Evolutionary conservation across 1,284 basidiomycete genomes (phyloP).

Genomic region (Ganoderma sinense): DNA sequence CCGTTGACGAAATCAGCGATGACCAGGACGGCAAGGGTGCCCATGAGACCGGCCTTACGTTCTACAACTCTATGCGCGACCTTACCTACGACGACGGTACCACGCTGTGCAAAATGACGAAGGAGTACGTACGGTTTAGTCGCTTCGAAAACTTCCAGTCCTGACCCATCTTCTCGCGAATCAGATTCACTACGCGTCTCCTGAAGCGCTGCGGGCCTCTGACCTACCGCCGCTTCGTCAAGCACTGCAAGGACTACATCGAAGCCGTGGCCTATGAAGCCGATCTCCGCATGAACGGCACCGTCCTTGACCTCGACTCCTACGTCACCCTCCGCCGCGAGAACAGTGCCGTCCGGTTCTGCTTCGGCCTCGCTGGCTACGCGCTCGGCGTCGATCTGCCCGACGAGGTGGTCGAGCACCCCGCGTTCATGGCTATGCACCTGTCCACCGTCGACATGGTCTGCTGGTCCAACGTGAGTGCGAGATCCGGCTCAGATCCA

Average conservation of each 20-base stretch:
- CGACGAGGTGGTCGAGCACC: constrained; percentile 64
- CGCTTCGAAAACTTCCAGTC: neutral
- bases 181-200: constrained; percentile 61
- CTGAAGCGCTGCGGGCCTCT: constrained; percentile 51
- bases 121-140: constrained; percentile 54
- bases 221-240: constrained; percentile 57
- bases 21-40: constrained; percentile 68
- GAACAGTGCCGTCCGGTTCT: constrained; percentile 70
- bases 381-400: constrained; percentile 67
- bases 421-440: constrained; percentile 60
- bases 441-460: constrained; percentile 71
- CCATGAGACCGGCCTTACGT: constrained; percentile 57
- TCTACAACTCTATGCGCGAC: constrained; percentile 60
- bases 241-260: constrained; percentile 64
- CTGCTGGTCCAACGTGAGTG: constrained; percentile 72
- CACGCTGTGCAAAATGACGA: constrained; percentile 61
- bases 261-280: constrained; percentile 65
- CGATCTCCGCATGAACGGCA: constrained; percentile 61
- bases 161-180: constrained; percentile 14
- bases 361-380: constrained; percentile 70
- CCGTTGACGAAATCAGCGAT: constrained; percentile 75
- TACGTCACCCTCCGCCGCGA: constrained; percentile 67
- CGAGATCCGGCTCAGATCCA: neutral
- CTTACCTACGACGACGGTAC: constrained; percentile 62
- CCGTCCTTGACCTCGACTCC: constrained; percentile 58